Evolutionary conservation across 1,284 basidiomycete species (phyloP).

Genomic region (Ganoderma boninense): DNA sequence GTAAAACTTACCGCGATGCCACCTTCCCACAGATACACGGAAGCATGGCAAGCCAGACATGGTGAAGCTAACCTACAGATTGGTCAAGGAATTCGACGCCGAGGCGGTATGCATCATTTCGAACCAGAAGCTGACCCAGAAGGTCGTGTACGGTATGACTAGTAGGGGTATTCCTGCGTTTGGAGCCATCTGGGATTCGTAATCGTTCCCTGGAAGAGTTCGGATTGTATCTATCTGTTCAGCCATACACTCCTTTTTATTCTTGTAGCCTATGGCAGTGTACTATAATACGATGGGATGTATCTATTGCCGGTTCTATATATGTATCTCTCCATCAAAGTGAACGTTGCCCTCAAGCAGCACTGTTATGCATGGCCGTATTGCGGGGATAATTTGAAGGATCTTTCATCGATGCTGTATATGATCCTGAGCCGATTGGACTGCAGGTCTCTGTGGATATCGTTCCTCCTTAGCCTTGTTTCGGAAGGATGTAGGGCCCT

Average conservation of each 20-base stretch:
- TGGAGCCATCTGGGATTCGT: constrained; percentile 66
- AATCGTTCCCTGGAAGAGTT: constrained; percentile 11
- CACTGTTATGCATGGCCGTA: neutral
- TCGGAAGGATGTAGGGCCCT: neutral
- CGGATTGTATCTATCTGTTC: neutral
- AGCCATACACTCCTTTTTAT: neutral
- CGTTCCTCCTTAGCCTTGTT: neutral
- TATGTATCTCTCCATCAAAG: neutral
- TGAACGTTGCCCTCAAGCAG: neutral
- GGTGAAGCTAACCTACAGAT: constrained; percentile 64
- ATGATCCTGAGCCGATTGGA: neutral
- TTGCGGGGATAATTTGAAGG: neutral
- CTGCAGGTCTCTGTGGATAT: neutral
- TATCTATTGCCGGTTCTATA: neutral
- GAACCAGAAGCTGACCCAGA: constrained; percentile 66
- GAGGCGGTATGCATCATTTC: constrained; percentile 70
- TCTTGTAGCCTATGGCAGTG: neutral
- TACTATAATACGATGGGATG: neutral
- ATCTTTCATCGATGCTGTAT: neutral
- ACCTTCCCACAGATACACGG: constrained; percentile 54
- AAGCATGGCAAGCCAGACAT: constrained; percentile 68
- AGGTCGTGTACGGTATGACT: constrained; percentile 68
- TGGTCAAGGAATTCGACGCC: constrained; percentile 66
- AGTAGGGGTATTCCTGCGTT: constrained; percentile 68
- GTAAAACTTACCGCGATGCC: constrained; percentile 9